phyloP scores from a whole-genome alignment of 2,329 filamentous ascomycete genomes.

The Exophiala calicioides region DNA sequence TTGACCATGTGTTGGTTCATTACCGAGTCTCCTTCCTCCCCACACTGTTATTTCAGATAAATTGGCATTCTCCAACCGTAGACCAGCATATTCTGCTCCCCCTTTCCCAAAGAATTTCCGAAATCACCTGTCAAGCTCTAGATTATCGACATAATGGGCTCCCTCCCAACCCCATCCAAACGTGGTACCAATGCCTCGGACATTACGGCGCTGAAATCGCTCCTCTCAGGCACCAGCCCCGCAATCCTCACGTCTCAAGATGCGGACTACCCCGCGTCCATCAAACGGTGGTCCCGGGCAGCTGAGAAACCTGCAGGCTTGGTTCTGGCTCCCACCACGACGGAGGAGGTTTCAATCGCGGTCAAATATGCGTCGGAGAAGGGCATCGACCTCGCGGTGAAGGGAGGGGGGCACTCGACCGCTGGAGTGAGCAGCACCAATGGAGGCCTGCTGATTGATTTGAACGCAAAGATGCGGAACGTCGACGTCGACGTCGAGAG shows the following conservation, averaged over 20 bases:
- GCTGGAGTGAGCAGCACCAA: conserved; percentile 52
- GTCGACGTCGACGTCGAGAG: conserved; percentile 51
- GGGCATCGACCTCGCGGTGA: conserved; percentile 54
- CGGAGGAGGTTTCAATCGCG: conserved; percentile 45
- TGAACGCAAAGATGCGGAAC: conserved; percentile 50
- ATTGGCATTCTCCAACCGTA: too few species aligned
- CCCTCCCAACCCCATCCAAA: conserved; percentile 16
- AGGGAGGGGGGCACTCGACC: conserved; percentile 60
- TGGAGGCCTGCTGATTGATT: conserved; percentile 59
- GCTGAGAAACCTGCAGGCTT: conserved; percentile 45
- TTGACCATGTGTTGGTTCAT: too few species aligned
- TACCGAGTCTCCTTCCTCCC: too few species aligned
- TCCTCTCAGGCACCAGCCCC: conserved; percentile 25
- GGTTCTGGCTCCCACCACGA: conserved; percentile 46
- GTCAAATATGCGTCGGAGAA: conserved; percentile 49
- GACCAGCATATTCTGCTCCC: too few species aligned
- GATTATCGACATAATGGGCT: too few species aligned
- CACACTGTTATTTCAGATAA: too few species aligned
- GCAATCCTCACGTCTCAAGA: conserved; percentile 38
- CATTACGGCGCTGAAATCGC: conserved; percentile 20
- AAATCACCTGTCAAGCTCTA: too few species aligned
- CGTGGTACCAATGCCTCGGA: conserved; percentile 20
- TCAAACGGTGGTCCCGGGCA: conserved; percentile 42
- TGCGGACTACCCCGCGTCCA: conserved; percentile 38
- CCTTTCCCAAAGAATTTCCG: too few species aligned